These are phyloP conservation scores for Gynochthodes officinalis DNA, from an alignment of 257 asterid genomes.

Conservation along the genomic window DNA sequence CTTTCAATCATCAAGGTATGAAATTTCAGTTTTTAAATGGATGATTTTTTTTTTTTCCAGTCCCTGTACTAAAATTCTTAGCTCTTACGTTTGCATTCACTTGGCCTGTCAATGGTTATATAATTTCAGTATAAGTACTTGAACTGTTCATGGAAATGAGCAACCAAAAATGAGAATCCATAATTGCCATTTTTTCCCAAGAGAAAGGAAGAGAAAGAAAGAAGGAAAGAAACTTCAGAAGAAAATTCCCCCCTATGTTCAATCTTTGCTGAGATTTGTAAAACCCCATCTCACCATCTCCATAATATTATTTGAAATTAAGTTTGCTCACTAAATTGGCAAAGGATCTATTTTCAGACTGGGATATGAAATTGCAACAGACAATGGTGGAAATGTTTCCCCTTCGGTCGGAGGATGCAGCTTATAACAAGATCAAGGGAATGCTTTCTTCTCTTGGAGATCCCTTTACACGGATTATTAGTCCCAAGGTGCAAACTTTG, in stretches of 20 bases:
- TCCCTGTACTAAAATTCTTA: too few relatives aligned
- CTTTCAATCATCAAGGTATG: slow-evolving; percentile 93
- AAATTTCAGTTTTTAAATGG: not conserved
- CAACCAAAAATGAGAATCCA: too few relatives aligned
- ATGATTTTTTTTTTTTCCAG: not conserved
- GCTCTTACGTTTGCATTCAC: not conserved
- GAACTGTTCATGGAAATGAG: not conserved
- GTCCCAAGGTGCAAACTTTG: slow-evolving; percentile 66
- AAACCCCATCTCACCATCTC: not conserved
- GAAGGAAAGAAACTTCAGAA: not conserved
- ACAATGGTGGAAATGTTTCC: slow-evolving; percentile 94
- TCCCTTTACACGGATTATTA: slow-evolving; percentile 85
- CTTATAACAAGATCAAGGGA: slow-evolving; percentile 80
- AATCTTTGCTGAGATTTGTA: not conserved
- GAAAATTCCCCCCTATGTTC: not conserved
- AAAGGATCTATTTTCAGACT: slow-evolving; percentile 44
- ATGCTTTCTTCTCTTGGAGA: slow-evolving; percentile 97
- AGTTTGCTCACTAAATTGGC: not conserved
- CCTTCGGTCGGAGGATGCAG: slow-evolving; percentile 88
- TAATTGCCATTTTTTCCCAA: too few relatives aligned
- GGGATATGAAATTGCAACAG: slow-evolving; percentile 91
- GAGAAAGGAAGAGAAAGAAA: too few relatives aligned
- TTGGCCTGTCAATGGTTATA: slow-evolving; percentile 1
- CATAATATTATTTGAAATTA: not conserved
- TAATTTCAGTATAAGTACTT: not conserved